These are phyloP conservation scores for Zymoseptoria pseudotritici DNA, from an alignment of 2,329 filamentous ascomycete genomes.

Conservation along the genomic window DNA sequence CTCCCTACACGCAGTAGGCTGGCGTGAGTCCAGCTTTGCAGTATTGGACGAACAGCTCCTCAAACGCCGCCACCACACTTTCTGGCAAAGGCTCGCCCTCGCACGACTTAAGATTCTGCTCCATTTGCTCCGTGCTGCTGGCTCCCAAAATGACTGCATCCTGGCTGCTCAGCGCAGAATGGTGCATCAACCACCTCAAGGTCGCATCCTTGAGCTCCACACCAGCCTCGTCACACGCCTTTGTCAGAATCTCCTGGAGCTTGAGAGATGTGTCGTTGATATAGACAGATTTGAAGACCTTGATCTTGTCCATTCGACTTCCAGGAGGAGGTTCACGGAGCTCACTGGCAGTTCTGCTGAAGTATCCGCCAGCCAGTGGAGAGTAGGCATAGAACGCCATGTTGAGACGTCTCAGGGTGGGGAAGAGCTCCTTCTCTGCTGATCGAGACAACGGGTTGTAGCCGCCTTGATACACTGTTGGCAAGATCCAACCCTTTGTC, in stretches of 20 bases:
- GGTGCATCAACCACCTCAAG: slow-evolving; percentile 41
- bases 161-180: slow-evolving; percentile 31
- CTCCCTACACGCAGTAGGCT: slow-evolving; percentile 11
- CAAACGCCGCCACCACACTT: slow-evolving; percentile 18
- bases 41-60: slow-evolving; percentile 15
- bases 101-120: slow-evolving; percentile 25
- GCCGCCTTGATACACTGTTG: slow-evolving; percentile 7
- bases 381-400: slow-evolving; percentile 40
- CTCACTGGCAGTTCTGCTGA: slow-evolving; percentile 35
- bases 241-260: slow-evolving; percentile 34
- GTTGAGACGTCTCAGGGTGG: slow-evolving; percentile 34
- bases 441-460: slow-evolving; percentile 4
- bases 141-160: slow-evolving; percentile 37
- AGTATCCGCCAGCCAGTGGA: slow-evolving; percentile 30
- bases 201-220: slow-evolving; percentile 38
- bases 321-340: slow-evolving; percentile 22
- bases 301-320: slow-evolving; percentile 24
- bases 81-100: slow-evolving; percentile 21
- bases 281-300: slow-evolving; percentile 32
- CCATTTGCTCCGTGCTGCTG: slow-evolving; percentile 25
- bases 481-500: slow-evolving; percentile 5
- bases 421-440: slow-evolving; percentile 31
- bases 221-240: slow-evolving; percentile 30
- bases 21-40: slow-evolving; percentile 13
- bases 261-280: slow-evolving; percentile 39